phyloP scores from a whole-genome alignment of 2,329 filamentous ascomycete species.

The Cucurbitaria berberidis region DNA sequence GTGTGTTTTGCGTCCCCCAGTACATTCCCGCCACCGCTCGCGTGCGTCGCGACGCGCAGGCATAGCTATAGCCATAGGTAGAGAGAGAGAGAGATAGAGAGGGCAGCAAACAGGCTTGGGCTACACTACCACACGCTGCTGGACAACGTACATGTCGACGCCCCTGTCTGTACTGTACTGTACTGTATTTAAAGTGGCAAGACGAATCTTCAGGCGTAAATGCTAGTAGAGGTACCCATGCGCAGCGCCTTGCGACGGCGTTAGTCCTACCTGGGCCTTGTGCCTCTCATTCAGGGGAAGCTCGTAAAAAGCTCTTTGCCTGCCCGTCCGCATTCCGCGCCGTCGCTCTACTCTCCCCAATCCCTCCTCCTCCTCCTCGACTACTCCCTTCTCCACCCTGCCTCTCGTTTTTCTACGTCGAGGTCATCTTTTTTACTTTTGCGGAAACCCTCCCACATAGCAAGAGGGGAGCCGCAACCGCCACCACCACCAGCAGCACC shows the following conservation, averaged over 20 bases:
- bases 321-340: constrained; percentile 39
- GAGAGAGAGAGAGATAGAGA: too few species aligned
- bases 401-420: constrained; percentile 41
- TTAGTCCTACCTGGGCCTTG: constrained; percentile 34
- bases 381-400: constrained; percentile 25
- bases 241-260: constrained; percentile 24
- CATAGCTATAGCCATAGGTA: not conserved
- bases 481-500: too few species aligned
- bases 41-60: constrained; percentile 6
- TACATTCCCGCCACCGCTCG: constrained; percentile 16
- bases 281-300: constrained; percentile 40
- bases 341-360: constrained; percentile 38
- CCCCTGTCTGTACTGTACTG: too few species aligned
- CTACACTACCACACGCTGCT: not conserved
- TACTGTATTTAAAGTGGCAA: constrained; percentile 29
- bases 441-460: constrained; percentile 15
- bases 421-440: constrained; percentile 19
- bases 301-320: constrained; percentile 39
- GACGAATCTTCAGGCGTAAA: constrained; percentile 24
- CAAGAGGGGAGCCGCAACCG: constrained; percentile 34
- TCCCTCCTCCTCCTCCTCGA: constrained; percentile 30
- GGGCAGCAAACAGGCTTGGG: constrained; percentile 6
- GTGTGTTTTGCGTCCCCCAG: constrained; percentile 12
- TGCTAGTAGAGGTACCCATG: constrained; percentile 35
- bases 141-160: too few species aligned